Base-by-base conservation (phyloP, 257 asterid species). In the Gentiana macrophylla region DNA sequence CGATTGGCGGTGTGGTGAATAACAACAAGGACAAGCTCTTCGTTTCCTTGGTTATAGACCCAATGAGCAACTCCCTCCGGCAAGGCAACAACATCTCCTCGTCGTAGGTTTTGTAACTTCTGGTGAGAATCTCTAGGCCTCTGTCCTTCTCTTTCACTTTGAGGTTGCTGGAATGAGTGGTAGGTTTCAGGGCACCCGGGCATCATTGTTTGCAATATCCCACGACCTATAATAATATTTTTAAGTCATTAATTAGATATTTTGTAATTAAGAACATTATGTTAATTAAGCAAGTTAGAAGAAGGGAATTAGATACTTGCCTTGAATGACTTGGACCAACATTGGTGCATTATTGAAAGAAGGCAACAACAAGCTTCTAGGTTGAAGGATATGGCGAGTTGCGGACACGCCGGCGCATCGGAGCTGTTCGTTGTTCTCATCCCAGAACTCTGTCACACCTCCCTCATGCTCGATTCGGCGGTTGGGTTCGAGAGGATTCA, bases 11-110 rank as follows among this genome's bases (percentile, higher is more conserved):
- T 74, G 62, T 84, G 86, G 34, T 79, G 84, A 69, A 84, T 67
- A 2, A 83, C 77, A 12, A 84, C 76, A 2, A 83, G 71, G 8
- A 72, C 66, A 3, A 79, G 66, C 0, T 54, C 70, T 24, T 70
- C 77, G 0, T 65, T 47, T 0, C 81, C 89, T 15, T 77, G 63
- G 74, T 84, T 84, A 67, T 84, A 78, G 0, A 67, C 50, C 94
- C 94, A 84, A 33, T 67, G 80, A 32, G 78, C 60, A 0, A 78
- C 11, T 0, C 84, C 93, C 0, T 85, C 71, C 0, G 81, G 84
- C 72, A 83, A 62, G 6, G 85, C 88, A 8, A 80, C 38, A 57
- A 73, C 62, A 44, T 83, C 93, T 5, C 93, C 93, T 11, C 52
- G 59, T 10, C 56, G 47, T 65, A 80, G 62, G 1, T 60, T 70